A percentile compares a stretch with the other conserved stretches of the same genome.
Conservation (phyloP, 2,329 filamentous ascomycete genomes). For the Hymenoscyphus scutula region DNA sequence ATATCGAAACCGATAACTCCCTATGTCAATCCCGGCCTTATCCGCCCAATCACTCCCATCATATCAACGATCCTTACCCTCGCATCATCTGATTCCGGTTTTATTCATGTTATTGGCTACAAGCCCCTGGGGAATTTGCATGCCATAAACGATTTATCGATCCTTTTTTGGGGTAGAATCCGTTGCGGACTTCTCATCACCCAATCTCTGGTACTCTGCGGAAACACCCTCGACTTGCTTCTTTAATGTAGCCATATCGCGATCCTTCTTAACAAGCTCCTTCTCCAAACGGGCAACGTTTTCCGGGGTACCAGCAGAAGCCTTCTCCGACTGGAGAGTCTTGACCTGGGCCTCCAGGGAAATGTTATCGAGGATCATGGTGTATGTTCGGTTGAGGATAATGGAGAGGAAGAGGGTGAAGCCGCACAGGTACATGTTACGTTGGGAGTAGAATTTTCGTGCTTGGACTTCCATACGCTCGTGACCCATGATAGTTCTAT, state of each 20-base stretch:
- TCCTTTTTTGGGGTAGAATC: constrained; percentile 58
- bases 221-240: constrained; percentile 85
- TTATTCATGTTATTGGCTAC: not conserved
- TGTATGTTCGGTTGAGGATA: constrained; percentile 98
- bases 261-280: constrained; percentile 70
- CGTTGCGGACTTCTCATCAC: constrained; percentile 70
- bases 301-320: constrained; percentile 65
- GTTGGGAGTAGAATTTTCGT: constrained; percentile 99
- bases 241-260: constrained; percentile 82
- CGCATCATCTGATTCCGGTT: not conserved
- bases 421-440: constrained; percentile 99
- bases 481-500: constrained; percentile 72
- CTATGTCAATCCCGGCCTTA: not conserved
- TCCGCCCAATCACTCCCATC: not conserved
- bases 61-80: not conserved
- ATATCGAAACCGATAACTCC: not conserved
- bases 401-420: constrained; percentile 98
- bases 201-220: constrained; percentile 80
- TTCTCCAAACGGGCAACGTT: constrained; percentile 70
- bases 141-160: constrained; percentile 23
- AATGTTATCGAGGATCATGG: constrained; percentile 56
- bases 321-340: constrained; percentile 71
- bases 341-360: constrained; percentile 90
- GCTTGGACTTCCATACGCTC: constrained; percentile 98
- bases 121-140: not conserved